phyloP scores from a whole-genome alignment of 2,329 filamentous ascomycete species.

The Ilyonectria sp. region DNA sequence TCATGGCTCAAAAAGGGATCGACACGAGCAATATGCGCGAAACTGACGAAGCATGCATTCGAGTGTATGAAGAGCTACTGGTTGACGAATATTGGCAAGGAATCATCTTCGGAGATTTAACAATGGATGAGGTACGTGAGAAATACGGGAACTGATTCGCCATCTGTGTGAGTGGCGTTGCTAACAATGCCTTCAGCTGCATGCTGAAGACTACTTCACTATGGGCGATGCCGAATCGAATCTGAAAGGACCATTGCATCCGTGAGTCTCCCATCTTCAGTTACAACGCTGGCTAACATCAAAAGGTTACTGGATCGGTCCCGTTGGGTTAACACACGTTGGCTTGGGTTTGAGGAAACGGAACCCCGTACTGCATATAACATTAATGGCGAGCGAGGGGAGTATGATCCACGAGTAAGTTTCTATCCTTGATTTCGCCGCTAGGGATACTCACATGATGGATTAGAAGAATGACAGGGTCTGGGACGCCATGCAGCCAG shows the following conservation, averaged over 20 bases:
- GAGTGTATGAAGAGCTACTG: conserved; percentile 42
- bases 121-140: conserved; percentile 49
- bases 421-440: neutral
- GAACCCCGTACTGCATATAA: conserved; percentile 38
- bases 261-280: conserved; percentile 31
- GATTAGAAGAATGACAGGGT: conserved; percentile 44
- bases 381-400: conserved; percentile 39
- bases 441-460: neutral
- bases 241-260: conserved; percentile 43
- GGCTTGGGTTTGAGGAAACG: neutral
- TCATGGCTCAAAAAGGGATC: conserved; percentile 30
- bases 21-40: conserved; percentile 29
- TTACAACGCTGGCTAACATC: conserved; percentile 5
- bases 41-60: conserved; percentile 39
- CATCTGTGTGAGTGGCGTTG: neutral
- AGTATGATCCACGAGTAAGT: conserved; percentile 46
- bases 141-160: neutral
- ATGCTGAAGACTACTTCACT: conserved; percentile 42
- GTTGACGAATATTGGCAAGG: conserved; percentile 52
- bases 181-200: conserved; percentile 37
- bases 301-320: conserved; percentile 34
- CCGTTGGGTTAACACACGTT: conserved; percentile 30
- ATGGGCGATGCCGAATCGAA: conserved; percentile 29
- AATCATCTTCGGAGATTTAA: conserved; percentile 48
- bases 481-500: conserved; percentile 49